Evolutionary conservation across 2,329 filamentous ascomycete genomes (phyloP).

Genomic region (Cercospora sesami): DNA sequence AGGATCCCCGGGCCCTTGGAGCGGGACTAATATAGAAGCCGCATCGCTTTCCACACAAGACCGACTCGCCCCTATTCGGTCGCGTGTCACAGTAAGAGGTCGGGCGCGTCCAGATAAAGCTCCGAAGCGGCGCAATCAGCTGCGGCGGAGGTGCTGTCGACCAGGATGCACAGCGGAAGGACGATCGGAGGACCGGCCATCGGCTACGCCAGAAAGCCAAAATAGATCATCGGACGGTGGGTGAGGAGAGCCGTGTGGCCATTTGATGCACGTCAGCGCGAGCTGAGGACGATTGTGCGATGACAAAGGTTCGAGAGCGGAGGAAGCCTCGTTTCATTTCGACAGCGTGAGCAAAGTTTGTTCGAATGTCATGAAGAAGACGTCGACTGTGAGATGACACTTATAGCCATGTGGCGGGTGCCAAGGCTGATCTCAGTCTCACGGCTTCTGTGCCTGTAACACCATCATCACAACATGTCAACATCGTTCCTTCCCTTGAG

Average conservation of each 20-base stretch:
- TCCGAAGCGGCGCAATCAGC: constrained; percentile 1
- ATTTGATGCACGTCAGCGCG: neutral
- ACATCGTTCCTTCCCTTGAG: constrained; percentile 38
- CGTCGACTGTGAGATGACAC: neutral
- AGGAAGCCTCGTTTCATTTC: neutral
- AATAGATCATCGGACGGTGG: neutral
- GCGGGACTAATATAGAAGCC: constrained; percentile 8
- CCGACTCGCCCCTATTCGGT: neutral
- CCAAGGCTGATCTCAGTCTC: neutral
- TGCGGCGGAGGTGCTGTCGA: neutral
- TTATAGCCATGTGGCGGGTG: neutral
- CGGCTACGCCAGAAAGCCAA: neutral
- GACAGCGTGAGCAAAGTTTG: neutral
- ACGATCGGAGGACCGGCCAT: constrained; percentile 3
- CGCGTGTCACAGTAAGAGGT: neutral
- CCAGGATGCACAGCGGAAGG: neutral
- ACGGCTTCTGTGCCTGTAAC: neutral
- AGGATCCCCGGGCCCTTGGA: neutral
- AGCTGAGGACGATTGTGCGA: neutral
- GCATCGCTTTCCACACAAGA: neutral
- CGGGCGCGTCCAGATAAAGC: neutral
- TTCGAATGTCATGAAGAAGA: neutral
- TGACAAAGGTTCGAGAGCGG: neutral
- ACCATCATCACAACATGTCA: constrained; percentile 15
- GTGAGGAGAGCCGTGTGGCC: constrained; percentile 2